Base-by-base conservation (phyloP, 129 eudicot species). In the Ambrosia trifida region DNA sequence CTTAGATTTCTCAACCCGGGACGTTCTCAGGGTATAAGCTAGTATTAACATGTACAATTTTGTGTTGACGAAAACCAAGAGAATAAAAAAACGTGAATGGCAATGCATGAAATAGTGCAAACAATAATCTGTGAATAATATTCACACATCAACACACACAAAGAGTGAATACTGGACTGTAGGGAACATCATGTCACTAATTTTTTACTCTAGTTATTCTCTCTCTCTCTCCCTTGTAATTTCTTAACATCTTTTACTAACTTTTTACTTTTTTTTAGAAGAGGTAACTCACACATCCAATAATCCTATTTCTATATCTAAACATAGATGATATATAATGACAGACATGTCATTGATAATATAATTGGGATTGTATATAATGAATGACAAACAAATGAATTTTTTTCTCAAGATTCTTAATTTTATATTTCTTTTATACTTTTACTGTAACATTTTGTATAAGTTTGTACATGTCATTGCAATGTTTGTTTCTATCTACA, bases 151-250 rank as follows among this genome's bases (percentile, higher is more conserved):
- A 46, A 57, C 28, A 7, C 11, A 67, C 8, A 24, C 28, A 41
- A 11, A 33, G 53, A 36, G 4, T 70, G 62, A 46, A 76, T 45
- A 33, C 10, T 66, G 40, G 19, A 17, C 38, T 59, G 64, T 59
- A 93, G 95, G 98, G 38, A 89, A 89, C 61, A 53, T 87, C 54
- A 89, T 89, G 3, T 89, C 98, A 5, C 76, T 73, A n/a, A n/a
- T n/a, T n/a, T n/a, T n/a, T n/a, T n/a, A n/a, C n/a, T n/a, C n/a
- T n/a, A n/a, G n/a, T n/a, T 50, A 64, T 80, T 72, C 84, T 93
- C n/a, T 93, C 89, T 78, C 84, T 93, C 14, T 93, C 96, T 13
- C 98, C 98, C 0, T 13, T 76, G 98, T 91, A 85, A 78, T 52
- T 46, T 36, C 57, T 56, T 72, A 38, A 52, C 64, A 43, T 64